Evolutionary conservation across 495 filamentous ascomycete genomes (phyloP), one percentile per base, ranked within the genome.

Genomic region (Achaetomiella virescens): DNA sequence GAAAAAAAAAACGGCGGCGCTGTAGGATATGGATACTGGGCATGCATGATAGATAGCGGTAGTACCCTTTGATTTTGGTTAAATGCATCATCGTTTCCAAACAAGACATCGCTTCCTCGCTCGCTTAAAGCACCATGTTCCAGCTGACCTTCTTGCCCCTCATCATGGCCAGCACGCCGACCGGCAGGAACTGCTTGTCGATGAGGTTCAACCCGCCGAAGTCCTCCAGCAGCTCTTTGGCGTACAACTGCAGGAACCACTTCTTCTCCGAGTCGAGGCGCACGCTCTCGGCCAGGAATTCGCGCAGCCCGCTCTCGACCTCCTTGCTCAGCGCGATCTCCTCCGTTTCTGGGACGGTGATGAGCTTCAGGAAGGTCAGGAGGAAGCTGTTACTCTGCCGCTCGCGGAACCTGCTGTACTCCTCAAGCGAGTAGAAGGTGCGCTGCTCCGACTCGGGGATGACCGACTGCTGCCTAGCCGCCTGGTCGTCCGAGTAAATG

Each of bases 161-260:
- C 59, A 84, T 69, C 72, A 81, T 74, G 18, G 61, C 66, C 58
- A 83, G 60, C 29, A 84, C 60, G 0, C 81, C 79, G 35, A 81
- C 68, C 0, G 81, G 80, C 56, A 85, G 64, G 52, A 81, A 73
- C 35, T 73, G 72, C 57, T 74, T 70, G 37, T 84, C 81, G 18
- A 80, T 78, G 46, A 84, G 63, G 33, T 62, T 70, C 62, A 81
- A 55, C 2, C 79, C 78, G 8, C 80, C 80, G 61, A 74, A 81
- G 10, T 66, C 55, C 35, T 70, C 65, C 36, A 78, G 47, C 58
- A 84, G 59, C 46, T 84, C 80, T 11, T 68, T 61, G 2, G 66
- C 74, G 61, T 83, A 82, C 33, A 81, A 56, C 60, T 78, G 65
- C 44, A 74, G 29, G 21, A 78, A 70, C 81, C 81, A 84, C 52